Evolutionary conservation across 2,329 filamentous ascomycete genomes (phyloP).

Genomic region (Cordyceps farinosa): DNA sequence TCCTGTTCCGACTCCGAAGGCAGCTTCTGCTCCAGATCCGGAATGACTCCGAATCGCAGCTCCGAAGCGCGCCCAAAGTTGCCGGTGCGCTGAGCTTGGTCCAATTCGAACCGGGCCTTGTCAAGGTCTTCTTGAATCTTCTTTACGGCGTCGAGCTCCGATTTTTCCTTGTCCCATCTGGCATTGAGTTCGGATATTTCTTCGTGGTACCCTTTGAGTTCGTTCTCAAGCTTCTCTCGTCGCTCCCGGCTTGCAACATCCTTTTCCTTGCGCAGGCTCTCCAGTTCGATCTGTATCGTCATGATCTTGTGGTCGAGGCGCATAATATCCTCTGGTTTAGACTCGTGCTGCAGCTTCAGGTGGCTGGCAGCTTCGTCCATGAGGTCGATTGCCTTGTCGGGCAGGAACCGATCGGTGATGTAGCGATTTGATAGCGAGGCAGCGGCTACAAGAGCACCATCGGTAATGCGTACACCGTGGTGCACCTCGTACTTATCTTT

Average conservation of each 20-base stretch:
- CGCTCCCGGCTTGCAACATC: conserved; percentile 86
- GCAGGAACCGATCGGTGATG: conserved; percentile 91
- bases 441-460: conserved; percentile 85
- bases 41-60: conserved; percentile 83
- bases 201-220: conserved; percentile 71
- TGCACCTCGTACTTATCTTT: conserved; percentile 98
- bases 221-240: conserved; percentile 76
- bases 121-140: conserved; percentile 85
- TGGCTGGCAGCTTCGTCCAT: conserved; percentile 95
- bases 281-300: conserved; percentile 95
- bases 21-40: conserved; percentile 71
- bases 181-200: conserved; percentile 72
- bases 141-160: conserved; percentile 83
- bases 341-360: conserved; percentile 88
- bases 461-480: conserved; percentile 91
- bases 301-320: conserved; percentile 91
- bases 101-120: conserved; percentile 76
- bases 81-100: conserved; percentile 80
- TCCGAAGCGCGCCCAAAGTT: conserved; percentile 91
- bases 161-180: conserved; percentile 86
- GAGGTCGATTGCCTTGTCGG: conserved; percentile 94
- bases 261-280: conserved; percentile 89
- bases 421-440: conserved; percentile 93
- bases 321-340: conserved; percentile 92
- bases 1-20: conserved; percentile 64